These are phyloP conservation scores for Ogataea nitratoaversa DNA, from an alignment of 805 yeast species.

Conservation along the genomic window DNA sequence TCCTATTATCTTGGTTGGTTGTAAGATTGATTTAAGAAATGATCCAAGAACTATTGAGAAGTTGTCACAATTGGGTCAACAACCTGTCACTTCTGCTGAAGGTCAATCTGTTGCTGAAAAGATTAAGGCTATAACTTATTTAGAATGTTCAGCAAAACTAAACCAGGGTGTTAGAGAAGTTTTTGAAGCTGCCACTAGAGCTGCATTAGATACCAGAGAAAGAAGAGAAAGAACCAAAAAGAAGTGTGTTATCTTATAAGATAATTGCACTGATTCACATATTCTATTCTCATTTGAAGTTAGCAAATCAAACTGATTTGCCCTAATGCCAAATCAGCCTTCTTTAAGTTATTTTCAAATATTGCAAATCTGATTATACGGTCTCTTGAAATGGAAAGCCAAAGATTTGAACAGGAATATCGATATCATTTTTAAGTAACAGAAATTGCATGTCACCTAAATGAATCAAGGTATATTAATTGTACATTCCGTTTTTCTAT, in stretches of 20 bases:
- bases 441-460: no score
- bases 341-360: no score
- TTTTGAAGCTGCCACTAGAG: slow-evolving; percentile 88
- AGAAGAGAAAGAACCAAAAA: slow-evolving; percentile 47
- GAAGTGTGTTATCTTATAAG: slow-evolving; percentile 68
- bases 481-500: neutral
- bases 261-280: neutral
- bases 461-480: no score
- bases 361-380: no score
- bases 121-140: slow-evolving; percentile 81
- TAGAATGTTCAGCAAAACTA: slow-evolving; percentile 90
- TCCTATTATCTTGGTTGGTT: slow-evolving; percentile 88
- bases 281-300: neutral
- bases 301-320: slow-evolving; percentile 2
- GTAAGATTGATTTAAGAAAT: slow-evolving; percentile 84
- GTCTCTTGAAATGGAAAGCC: no score
- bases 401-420: no score
- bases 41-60: slow-evolving; percentile 74
- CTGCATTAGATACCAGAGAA: slow-evolving; percentile 70
- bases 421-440: no score
- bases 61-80: slow-evolving; percentile 68
- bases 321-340: no score
- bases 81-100: slow-evolving; percentile 77
- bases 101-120: slow-evolving; percentile 85
- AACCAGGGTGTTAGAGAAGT: slow-evolving; percentile 92